Evolutionary conservation across 2,329 filamentous ascomycete genomes (phyloP), one percentile per base, ranked within the genome.

Genomic region (Penicillium sp.): DNA sequence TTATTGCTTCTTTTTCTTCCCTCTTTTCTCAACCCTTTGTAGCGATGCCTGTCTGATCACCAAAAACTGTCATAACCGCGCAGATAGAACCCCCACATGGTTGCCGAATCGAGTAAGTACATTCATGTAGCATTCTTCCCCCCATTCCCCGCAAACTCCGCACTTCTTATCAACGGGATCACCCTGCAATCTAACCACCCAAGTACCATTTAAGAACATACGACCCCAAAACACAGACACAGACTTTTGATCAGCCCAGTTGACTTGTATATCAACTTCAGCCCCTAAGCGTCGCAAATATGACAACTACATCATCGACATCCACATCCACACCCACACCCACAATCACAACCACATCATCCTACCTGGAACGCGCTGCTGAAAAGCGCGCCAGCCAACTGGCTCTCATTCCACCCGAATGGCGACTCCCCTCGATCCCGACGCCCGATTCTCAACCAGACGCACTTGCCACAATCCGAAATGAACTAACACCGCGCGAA

Each of bases 351-450:
- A 32, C 50, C 8, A 24, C 40, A 4, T 13, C 52, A 2, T 47
- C 57, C 2, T 62, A 62, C 36, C 51, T 49, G 45, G 59, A 62
- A 9, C 56, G 51, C 24, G 59, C 58, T 25, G 47, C 56, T 4
- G 39, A 57, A 50, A 62, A 62, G 47, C 57, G 59, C 18, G 54
- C 53, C 7, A 42, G 43, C 12, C 58, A 61, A 38, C 42, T 50
- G n/a, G 46, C 57, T 4, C 50, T 58, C 28, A 61, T 61, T 24
- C 57, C 51, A 8, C 13, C 50, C 7, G 58, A 61, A 51, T 61
- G 59, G 59, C 59, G 57, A 28, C 47, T 61, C 18, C 29, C 52
- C 9, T 47, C 53, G 33, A 38, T 62, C n/a, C 59, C 59, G 7
- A 49, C 58, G 9, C 43, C 51, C 24, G 54, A 52, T 18, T 55